A percentile compares a stretch with the other conserved stretches of the same genome.
Conservation (phyloP, 805 yeast species). For the Yamadazyma sp. region DNA sequence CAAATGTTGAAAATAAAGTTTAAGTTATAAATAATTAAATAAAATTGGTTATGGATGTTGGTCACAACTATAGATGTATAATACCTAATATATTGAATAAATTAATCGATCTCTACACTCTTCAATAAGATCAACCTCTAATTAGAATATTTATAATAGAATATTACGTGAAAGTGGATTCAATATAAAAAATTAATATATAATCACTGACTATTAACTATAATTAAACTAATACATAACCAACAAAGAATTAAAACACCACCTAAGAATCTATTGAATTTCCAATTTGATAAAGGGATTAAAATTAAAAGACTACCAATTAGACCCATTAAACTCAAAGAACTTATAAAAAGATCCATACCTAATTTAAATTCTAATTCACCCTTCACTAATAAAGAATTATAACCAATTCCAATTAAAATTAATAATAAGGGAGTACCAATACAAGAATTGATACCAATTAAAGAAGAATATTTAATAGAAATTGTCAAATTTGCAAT, state of each 20-base stretch:
- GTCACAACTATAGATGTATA: neutral
- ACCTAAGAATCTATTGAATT: conserved; percentile 29
- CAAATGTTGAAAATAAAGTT: conserved; percentile 6
- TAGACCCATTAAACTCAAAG: conserved; percentile 23
- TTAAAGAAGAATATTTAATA: conserved; percentile 29
- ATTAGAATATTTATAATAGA: no score
- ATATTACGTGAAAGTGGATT: no score
- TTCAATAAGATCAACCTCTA: no score
- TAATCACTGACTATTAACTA: no score
- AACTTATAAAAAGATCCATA: conserved; percentile 21
- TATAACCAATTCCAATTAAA: conserved; percentile 49
- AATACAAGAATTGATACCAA: conserved; percentile 50
- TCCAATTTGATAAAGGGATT: conserved; percentile 33
- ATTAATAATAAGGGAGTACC: conserved; percentile 52
- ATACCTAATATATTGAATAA: neutral
- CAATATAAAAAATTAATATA: no score
- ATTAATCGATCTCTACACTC: neutral
- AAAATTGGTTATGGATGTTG: no score
- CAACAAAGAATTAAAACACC: conserved; percentile 17
- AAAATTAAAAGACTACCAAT: conserved; percentile 21
- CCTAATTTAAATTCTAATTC: conserved; percentile 19
- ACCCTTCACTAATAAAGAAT: conserved; percentile 29
- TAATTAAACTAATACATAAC: conserved; percentile 17
- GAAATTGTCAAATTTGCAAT: conserved; percentile 50
- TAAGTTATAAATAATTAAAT: no score